Evolutionary conservation across 768 basidiomycete species (phyloP).

Genomic region (Aureoboletus auriporus): DNA sequence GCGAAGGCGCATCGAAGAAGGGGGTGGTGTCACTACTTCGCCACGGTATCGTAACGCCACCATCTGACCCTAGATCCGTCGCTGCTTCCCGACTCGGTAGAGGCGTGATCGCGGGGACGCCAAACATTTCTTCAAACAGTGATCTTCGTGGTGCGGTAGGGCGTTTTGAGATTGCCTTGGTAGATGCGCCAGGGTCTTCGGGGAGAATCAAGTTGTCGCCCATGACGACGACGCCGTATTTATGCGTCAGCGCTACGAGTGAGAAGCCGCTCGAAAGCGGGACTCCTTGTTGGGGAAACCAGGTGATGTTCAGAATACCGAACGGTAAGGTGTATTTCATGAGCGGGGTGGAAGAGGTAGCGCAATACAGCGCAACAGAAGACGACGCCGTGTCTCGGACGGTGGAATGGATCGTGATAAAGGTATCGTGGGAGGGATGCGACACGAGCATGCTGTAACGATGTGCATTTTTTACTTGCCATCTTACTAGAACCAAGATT

Average conservation of each 20-base stretch:
- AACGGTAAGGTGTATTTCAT: constrained; percentile 54
- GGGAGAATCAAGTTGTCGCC: constrained; percentile 51
- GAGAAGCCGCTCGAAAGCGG: constrained; percentile 39
- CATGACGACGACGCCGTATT: constrained; percentile 63
- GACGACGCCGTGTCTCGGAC: constrained; percentile 32
- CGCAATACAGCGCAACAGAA: constrained; percentile 46
- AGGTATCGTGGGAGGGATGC: constrained; percentile 54
- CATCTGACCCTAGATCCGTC: constrained; percentile 10
- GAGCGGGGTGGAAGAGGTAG: constrained; percentile 42
- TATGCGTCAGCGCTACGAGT: constrained; percentile 65
- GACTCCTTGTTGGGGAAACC: constrained; percentile 35
- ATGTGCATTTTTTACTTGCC: constrained; percentile 43
- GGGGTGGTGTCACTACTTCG: constrained; percentile 40
- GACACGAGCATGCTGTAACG: constrained; percentile 46
- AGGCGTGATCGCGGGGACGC: constrained; percentile 60
- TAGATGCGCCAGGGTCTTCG: constrained; percentile 40
- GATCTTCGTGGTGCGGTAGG: constrained; percentile 43
- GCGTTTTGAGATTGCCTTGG: constrained; percentile 34
- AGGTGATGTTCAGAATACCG: constrained; percentile 47
- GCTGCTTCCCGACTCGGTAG: constrained; percentile 12
- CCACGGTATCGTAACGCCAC: constrained; percentile 26
- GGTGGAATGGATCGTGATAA: constrained; percentile 51
- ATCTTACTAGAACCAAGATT: constrained; percentile 44
- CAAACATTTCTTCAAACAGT: constrained; percentile 90
- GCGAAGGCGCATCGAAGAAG: constrained; percentile 66